phyloP scores from a whole-genome alignment of 805 yeast species.

The Brettanomyces bruxellensis region DNA sequence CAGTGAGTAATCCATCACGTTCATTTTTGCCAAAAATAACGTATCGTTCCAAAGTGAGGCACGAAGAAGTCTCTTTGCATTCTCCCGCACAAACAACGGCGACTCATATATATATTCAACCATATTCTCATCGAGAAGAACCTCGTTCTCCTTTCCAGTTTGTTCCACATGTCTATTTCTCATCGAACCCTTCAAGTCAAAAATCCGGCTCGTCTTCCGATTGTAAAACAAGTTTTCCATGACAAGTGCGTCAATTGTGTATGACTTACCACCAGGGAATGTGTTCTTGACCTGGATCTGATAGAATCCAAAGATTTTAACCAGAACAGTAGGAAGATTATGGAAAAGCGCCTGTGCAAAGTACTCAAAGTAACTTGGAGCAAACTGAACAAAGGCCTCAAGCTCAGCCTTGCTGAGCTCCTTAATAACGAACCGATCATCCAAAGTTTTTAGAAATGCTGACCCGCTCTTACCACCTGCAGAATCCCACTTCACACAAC shows the following conservation, averaged over 20 bases:
- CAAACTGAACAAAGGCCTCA: conserved; percentile 90
- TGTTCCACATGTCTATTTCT: conserved; percentile 93
- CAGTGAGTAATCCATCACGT: conserved; percentile 96
- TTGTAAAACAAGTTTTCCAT: conserved; percentile 94
- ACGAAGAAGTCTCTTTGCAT: conserved; percentile 74
- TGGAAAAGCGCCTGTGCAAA: conserved; percentile 93
- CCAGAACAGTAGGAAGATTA: conserved; percentile 88
- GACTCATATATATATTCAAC: conserved; percentile 95
- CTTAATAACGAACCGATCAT: conserved; percentile 81
- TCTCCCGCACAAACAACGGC: conserved; percentile 89
- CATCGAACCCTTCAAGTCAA: conserved; percentile 97
- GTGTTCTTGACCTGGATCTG: conserved; percentile 85
- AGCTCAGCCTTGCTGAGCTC: conserved; percentile 82
- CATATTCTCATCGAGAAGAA: conserved; percentile 92
- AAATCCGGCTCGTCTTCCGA: conserved; percentile 71
- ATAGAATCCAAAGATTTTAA: conserved; percentile 91
- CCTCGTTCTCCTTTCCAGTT: conserved; percentile 94
- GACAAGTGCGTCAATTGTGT: conserved; percentile 83
- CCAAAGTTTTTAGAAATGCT: conserved; percentile 84
- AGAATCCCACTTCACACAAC: conserved; percentile 94
- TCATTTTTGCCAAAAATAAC: conserved; percentile 87
- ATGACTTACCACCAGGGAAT: conserved; percentile 54
- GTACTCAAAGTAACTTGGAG: conserved; percentile 93
- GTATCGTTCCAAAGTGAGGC: conserved; percentile 96
- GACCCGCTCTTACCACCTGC: conserved; percentile 97